phyloP scores from a whole-genome alignment of 2,329 filamentous ascomycete genomes.

The Aureobasidium sp. region DNA sequence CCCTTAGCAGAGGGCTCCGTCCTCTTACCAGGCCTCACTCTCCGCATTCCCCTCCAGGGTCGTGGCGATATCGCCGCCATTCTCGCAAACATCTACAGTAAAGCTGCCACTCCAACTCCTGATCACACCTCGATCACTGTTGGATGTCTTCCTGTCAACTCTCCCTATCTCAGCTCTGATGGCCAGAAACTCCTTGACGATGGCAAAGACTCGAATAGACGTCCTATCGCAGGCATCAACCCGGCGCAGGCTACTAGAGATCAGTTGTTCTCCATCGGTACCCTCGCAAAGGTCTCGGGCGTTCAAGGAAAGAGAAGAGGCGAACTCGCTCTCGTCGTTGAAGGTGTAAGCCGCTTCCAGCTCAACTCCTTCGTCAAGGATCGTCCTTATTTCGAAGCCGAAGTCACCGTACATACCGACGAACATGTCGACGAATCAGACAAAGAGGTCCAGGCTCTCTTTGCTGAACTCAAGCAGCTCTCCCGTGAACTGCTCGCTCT shows the following conservation, averaged over 20 bases:
- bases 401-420: slow-evolving; percentile 64
- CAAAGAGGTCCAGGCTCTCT: slow-evolving; percentile 62
- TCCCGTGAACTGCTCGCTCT: slow-evolving; percentile 81
- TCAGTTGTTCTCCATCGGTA: slow-evolving; percentile 77
- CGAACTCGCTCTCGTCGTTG: slow-evolving; percentile 74
- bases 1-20: slow-evolving; percentile 73
- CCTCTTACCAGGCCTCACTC: slow-evolving; percentile 74
- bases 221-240: slow-evolving; percentile 49
- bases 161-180: slow-evolving; percentile 62
- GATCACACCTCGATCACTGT: slow-evolving; percentile 64
- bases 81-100: slow-evolving; percentile 75
- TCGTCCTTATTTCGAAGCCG: slow-evolving; percentile 77
- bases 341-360: slow-evolving; percentile 70
- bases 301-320: slow-evolving; percentile 40
- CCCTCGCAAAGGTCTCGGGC: slow-evolving; percentile 49
- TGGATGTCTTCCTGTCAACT: slow-evolving; percentile 78
- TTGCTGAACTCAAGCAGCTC: slow-evolving; percentile 71
- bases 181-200: slow-evolving; percentile 68
- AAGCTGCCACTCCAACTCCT: slow-evolving; percentile 56
- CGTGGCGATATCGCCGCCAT: slow-evolving; percentile 84
- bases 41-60: slow-evolving; percentile 74
- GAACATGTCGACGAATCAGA: slow-evolving; percentile 35
- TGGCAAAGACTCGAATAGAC: slow-evolving; percentile 35
- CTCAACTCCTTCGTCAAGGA: slow-evolving; percentile 69
- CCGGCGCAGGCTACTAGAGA: slow-evolving; percentile 35